These are phyloP conservation scores for Rhizophora mangle DNA, from an alignment of 345 rosid genomes.

Conservation along the genomic window DNA sequence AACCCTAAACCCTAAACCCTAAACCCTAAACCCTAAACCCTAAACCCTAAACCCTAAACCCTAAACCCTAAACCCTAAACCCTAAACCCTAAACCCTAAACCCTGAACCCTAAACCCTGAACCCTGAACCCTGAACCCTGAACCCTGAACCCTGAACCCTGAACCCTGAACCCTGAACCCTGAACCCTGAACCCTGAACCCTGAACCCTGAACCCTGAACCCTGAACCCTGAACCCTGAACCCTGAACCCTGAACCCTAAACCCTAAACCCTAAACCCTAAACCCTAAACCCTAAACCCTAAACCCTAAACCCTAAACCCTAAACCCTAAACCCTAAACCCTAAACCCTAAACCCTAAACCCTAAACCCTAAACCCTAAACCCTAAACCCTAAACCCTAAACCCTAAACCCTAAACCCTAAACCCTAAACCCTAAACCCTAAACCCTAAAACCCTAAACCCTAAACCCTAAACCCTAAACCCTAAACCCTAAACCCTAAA, in stretches of 20 bases:
- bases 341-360: too few relatives aligned
- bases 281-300: conserved; percentile 16
- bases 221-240: too few relatives aligned
- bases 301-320: conserved; percentile 11
- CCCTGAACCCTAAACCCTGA: background rate
- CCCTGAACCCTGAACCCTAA: conserved; percentile 18
- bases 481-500: conserved; percentile 5
- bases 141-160: conserved; percentile 12
- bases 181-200: conserved; percentile 18
- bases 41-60: too few relatives aligned
- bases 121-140: conserved; percentile 7
- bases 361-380: too few relatives aligned
- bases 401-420: too few relatives aligned
- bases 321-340: too few relatives aligned
- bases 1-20: too few relatives aligned
- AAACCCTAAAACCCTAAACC: conserved; percentile 21
- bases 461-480: conserved; percentile 23
- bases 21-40: too few relatives aligned
- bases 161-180: conserved; percentile 20
- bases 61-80: too few relatives aligned
- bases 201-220: too few relatives aligned
- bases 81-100: too few relatives aligned
- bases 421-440: conserved; percentile 2
- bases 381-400: too few relatives aligned
- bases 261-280: conserved; percentile 24